A percentile compares a stretch with the other conserved stretches of the same genome.
phyloP scores from a whole-genome alignment of 345 rosid genomes.

The Eucalyptus curtisii region DNA sequence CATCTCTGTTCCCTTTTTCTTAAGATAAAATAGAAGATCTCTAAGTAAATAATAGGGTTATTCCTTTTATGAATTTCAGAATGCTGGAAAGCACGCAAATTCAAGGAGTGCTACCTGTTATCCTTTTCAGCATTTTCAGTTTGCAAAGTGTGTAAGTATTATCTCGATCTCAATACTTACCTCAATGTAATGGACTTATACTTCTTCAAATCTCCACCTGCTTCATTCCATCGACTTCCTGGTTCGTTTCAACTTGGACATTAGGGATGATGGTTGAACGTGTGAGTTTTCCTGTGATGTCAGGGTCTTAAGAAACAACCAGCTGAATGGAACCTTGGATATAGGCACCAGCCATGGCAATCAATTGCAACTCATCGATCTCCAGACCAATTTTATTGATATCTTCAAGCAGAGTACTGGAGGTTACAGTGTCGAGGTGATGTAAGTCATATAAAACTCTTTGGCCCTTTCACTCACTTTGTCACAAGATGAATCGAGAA shows the following conservation, averaged over 20 bases:
- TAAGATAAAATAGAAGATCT: background rate
- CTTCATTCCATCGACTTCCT: background rate
- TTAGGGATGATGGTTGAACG: background rate
- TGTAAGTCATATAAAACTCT: slow-evolving; percentile 21
- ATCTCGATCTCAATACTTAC: background rate
- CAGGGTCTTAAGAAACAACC: slow-evolving; percentile 42
- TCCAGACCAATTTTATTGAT: slow-evolving; percentile 35
- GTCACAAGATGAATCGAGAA: background rate
- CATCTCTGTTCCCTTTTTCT: background rate
- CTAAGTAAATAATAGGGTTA: background rate
- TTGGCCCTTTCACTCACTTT: background rate
- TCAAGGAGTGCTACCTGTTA: slow-evolving; percentile 38
- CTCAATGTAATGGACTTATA: background rate
- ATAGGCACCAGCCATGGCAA: slow-evolving; percentile 25
- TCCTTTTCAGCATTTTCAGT: slow-evolving; percentile 35
- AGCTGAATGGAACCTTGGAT: slow-evolving; percentile 36
- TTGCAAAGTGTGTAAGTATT: slow-evolving; percentile 68
- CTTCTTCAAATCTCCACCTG: background rate
- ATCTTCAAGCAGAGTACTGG: background rate
- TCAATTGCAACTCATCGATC: slow-evolving; percentile 39
- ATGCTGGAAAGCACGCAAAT: slow-evolving; percentile 41
- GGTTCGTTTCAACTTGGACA: background rate
- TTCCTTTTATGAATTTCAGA: slow-evolving; percentile 18
- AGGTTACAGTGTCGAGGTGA: slow-evolving; percentile 2
- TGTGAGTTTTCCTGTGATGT: background rate